These are phyloP conservation scores for Trichoderma cornu-damae DNA, from an alignment of 2,329 filamentous ascomycete genomes.

Conservation along the genomic window DNA sequence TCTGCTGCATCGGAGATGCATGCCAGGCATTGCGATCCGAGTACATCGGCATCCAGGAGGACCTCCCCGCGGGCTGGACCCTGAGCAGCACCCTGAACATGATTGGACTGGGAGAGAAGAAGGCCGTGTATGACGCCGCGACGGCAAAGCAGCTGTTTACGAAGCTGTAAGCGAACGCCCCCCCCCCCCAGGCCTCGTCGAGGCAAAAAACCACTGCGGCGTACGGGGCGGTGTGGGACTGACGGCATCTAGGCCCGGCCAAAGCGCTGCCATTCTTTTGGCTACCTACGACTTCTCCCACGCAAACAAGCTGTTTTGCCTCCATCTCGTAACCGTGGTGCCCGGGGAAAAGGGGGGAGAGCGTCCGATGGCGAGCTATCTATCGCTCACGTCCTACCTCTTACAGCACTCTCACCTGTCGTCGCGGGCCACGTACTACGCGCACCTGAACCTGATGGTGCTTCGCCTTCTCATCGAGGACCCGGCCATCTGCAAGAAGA, in stretches of 20 bases:
- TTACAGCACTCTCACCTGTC: slow-evolving; percentile 90
- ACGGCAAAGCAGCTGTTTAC: slow-evolving; percentile 78
- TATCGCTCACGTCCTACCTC: slow-evolving; percentile 88
- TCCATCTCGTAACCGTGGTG: slow-evolving; percentile 66
- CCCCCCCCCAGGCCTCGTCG: no score
- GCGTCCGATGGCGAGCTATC: slow-evolving; percentile 71
- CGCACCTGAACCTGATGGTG: slow-evolving; percentile 78
- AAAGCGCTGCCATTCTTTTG: slow-evolving; percentile 73
- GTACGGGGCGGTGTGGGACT: no score
- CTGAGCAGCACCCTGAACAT: slow-evolving; percentile 74
- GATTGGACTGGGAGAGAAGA: slow-evolving; percentile 70
- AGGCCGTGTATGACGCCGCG: slow-evolving; percentile 62
- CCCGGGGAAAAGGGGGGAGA: slow-evolving; percentile 60
- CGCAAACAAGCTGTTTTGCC: slow-evolving; percentile 92
- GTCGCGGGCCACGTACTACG: slow-evolving; percentile 70
- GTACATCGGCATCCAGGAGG: slow-evolving; percentile 84
- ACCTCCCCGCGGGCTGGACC: slow-evolving; percentile 85
- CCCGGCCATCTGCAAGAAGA: slow-evolving; percentile 69
- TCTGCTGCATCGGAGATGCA: slow-evolving; percentile 67
- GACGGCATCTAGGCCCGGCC: slow-evolving; percentile 57
- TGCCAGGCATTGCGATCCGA: slow-evolving; percentile 64
- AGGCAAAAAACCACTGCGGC: no score
- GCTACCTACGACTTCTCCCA: slow-evolving; percentile 90
- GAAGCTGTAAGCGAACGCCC: slow-evolving; percentile 61
- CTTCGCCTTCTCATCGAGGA: slow-evolving; percentile 86